phyloP scores from a whole-genome alignment of 371 early-diverging fungal genomes.

The Conidiobolus incongruus region DNA sequence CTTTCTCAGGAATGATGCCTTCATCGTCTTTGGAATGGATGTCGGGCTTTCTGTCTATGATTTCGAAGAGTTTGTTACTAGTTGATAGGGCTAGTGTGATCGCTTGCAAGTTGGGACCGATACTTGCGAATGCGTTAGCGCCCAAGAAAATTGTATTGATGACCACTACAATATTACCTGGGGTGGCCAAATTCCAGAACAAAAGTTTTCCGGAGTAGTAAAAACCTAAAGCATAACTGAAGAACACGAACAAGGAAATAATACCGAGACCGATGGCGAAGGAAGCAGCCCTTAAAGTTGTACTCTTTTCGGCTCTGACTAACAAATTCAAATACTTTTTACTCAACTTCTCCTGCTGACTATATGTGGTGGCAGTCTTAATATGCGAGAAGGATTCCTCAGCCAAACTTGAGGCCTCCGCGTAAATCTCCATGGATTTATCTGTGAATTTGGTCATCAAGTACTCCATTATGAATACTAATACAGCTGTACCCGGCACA shows the following conservation, averaged over 20 bases:
- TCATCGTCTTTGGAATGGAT: conserved; percentile 29
- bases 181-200: conserved; percentile 12
- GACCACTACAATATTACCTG: conserved; percentile 19
- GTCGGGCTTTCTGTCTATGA: conserved; percentile 43
- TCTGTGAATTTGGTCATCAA: conserved; percentile 24
- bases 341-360: conserved; percentile 42
- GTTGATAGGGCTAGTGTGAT: conserved; percentile 33
- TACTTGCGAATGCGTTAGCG: conserved; percentile 17
- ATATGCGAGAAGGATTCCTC: conserved; percentile 69
- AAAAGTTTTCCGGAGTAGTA: conserved; percentile 30
- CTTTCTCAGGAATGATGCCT: conserved; percentile 21
- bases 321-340: conserved; percentile 29
- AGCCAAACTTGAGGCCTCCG: conserved; percentile 38
- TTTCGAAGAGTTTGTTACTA: conserved; percentile 34
- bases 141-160: conserved; percentile 24
- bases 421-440: conserved; percentile 25
- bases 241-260: conserved; percentile 31
- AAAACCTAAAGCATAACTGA: conserved; percentile 36
- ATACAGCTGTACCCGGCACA: conserved; percentile 12
- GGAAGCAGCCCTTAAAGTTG: conserved; percentile 20
- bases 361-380: conserved; percentile 72
- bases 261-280: conserved; percentile 32
- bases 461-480: conserved; percentile 52
- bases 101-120: conserved; percentile 31
- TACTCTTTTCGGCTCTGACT: conserved; percentile 23